Conservation (phyloP, 352 stramenopile species). For the Peronospora destructor region DNA sequence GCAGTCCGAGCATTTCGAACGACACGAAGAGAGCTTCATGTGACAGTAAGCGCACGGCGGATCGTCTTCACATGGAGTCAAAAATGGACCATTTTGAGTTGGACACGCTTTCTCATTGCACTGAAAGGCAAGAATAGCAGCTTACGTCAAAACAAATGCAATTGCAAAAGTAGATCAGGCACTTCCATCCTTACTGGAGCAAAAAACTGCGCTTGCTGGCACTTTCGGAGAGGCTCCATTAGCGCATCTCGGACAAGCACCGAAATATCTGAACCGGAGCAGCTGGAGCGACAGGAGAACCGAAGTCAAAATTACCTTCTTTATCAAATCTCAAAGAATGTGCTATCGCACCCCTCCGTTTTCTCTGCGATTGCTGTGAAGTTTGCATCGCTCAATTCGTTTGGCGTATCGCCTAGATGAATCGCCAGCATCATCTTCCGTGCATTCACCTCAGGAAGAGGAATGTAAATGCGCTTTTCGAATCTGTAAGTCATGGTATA, state of each 20-base stretch:
- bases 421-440: constrained; percentile 95
- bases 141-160: background rate
- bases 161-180: background rate
- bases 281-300: constrained; percentile 27
- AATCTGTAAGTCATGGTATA: constrained; percentile 67
- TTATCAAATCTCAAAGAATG: background rate
- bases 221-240: constrained; percentile 96
- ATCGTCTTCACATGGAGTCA: constrained; percentile 82
- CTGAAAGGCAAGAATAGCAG: constrained; percentile 25
- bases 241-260: constrained; percentile 95
- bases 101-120: constrained; percentile 71
- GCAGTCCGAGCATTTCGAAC: constrained; percentile 56
- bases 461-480: constrained; percentile 99
- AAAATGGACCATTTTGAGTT: constrained; percentile 48
- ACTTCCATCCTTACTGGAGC: constrained; percentile 38
- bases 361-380: constrained; percentile 90
- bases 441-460: constrained; percentile 90
- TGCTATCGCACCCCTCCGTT: constrained; percentile 83
- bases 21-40: constrained; percentile 83
- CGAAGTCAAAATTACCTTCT: constrained; percentile 1
- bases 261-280: constrained; percentile 95
- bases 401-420: constrained; percentile 94
- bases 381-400: constrained; percentile 90
- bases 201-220: constrained; percentile 94
- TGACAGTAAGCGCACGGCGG: constrained; percentile 83